These are phyloP conservation scores for Chlorella ohadii DNA, from an alignment of 139 green algal genomes.

Conservation along the genomic window DNA sequence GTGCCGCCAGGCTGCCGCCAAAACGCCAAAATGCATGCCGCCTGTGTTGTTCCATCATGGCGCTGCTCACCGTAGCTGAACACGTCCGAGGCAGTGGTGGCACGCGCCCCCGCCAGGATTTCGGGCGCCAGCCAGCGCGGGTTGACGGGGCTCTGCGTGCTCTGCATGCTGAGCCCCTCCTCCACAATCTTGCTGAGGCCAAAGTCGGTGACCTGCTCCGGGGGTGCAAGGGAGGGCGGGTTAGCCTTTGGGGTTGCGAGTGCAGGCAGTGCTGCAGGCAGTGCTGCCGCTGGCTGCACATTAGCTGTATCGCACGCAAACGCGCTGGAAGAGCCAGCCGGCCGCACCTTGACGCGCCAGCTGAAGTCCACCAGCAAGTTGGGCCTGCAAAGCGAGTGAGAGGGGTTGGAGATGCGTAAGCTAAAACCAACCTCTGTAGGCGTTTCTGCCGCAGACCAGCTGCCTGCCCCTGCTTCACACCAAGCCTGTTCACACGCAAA, in stretches of 20 bases:
- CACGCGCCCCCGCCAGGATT: not conserved
- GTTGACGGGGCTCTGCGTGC: slow-evolving; percentile 8
- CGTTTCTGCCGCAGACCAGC: too few species aligned
- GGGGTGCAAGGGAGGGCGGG: not conserved
- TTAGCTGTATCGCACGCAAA: too few species aligned
- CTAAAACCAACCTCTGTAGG: too few species aligned
- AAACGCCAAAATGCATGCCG: too few species aligned
- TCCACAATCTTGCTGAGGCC: not conserved
- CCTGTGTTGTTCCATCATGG: too few species aligned
- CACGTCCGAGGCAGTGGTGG: not conserved
- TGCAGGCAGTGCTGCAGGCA: too few species aligned
- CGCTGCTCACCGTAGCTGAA: not conserved
- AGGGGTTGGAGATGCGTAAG: too few species aligned
- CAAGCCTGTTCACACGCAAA: too few species aligned
- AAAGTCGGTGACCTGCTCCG: slow-evolving; percentile 7
- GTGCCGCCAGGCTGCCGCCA: too few species aligned
- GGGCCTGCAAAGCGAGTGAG: not conserved
- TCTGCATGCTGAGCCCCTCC: not conserved
- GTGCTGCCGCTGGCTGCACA: too few species aligned
- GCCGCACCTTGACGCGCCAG: slow-evolving; percentile 28
- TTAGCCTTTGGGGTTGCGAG: not conserved
- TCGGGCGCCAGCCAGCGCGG: slow-evolving; percentile 30
- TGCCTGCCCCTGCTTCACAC: too few species aligned
- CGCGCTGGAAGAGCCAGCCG: not conserved
- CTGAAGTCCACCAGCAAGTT: slow-evolving; percentile 20